A percentile compares a stretch with the other conserved stretches of the same genome.
phyloP scores from a whole-genome alignment of 2,329 filamentous ascomycete genomes.

The Tolypocladium pustulatum region DNA sequence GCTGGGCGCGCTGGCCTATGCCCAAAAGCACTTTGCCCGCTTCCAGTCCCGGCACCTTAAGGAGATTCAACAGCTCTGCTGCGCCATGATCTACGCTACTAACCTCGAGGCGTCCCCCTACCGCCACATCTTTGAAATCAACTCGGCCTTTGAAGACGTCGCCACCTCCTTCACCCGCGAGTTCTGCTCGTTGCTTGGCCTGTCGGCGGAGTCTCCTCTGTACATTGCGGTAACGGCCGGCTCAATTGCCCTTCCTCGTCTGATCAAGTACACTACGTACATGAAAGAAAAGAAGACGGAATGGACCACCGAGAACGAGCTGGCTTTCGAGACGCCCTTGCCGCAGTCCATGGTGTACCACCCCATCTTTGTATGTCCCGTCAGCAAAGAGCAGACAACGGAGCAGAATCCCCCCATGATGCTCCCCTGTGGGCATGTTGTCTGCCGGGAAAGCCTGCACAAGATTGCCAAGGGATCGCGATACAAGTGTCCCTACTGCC shows the following conservation, averaged over 20 bases:
- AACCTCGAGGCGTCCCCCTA: conserved; percentile 76
- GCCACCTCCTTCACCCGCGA: conserved; percentile 82
- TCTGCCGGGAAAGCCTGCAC: conserved; percentile 74
- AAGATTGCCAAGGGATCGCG: conserved; percentile 66
- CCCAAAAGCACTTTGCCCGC: conserved; percentile 57
- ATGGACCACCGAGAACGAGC: conserved; percentile 86
- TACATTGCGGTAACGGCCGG: conserved; percentile 90
- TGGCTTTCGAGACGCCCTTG: conserved; percentile 65
- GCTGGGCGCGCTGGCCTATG: conserved; percentile 63
- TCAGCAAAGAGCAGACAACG: conserved; percentile 92
- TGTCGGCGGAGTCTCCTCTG: conserved; percentile 84
- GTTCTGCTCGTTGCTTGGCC: conserved; percentile 83
- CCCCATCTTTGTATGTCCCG: conserved; percentile 94
- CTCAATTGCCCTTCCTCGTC: conserved; percentile 77
- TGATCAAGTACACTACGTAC: conserved; percentile 80
- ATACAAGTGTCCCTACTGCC: conserved; percentile 97
- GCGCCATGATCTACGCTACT: conserved; percentile 67
- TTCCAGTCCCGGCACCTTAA: conserved; percentile 66
- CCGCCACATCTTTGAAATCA: conserved; percentile 62
- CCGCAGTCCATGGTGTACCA: conserved; percentile 65
- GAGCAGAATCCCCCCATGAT: conserved; percentile 93
- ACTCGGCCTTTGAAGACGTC: conserved; percentile 71
- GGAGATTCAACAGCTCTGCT: conserved; percentile 73
- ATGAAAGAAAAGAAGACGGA: conserved; percentile 85
- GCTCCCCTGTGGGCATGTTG: conserved; percentile 89